Base-by-base conservation (phyloP, 2,329 filamentous ascomycete species). In the Rutstroemia sp. region DNA sequence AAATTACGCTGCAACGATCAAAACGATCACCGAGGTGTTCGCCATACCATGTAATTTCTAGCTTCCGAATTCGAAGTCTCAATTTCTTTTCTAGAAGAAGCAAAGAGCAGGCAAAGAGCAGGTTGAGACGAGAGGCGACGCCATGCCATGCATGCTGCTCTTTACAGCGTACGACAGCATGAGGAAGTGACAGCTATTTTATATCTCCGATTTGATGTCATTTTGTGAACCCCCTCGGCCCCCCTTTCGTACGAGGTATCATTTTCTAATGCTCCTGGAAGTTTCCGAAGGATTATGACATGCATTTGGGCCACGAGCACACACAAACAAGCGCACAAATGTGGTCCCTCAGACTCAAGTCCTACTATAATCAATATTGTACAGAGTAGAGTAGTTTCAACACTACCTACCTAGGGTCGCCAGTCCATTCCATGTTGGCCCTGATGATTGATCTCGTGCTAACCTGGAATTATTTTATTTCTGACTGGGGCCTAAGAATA, bases 11-110 rank as follows among this genome's bases (percentile, higher is more conserved):
- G 10, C 30, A 34, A 34, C 30, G 30, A 34, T 34, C 30, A 34
- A 40, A 57, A 47, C 30, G 48, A 57, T 57, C 49, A 53, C 50
- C 49, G 49, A 53, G 42, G 54, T 48, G 30, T 34, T 38, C 46
- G 46, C 47, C 23, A 51, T 53, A n/a, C 52, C 21, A 40, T 23
- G 30, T 12, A 21, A 44, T 54, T 42, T 23, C 38, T 34, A 51
- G 25, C 47, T 51, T 55, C 47, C 34, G 42, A 12, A 45, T n/a
- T 34, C 9, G 30, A 34, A 34, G 30, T 34, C 30, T 14, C 30
- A 51, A 44, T 45, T 47, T 38, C 25, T 56, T 40, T 56, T 51
- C 47, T 51, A 51, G 47, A 56, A 56, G 36, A 51, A 51, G 36
- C 19, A 55, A 48, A 19, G 17, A 42, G 34, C 9, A 21, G 30